Evolutionary conservation across 2,329 filamentous ascomycete species (phyloP).

Genomic region (Diaporthe destruens): DNA sequence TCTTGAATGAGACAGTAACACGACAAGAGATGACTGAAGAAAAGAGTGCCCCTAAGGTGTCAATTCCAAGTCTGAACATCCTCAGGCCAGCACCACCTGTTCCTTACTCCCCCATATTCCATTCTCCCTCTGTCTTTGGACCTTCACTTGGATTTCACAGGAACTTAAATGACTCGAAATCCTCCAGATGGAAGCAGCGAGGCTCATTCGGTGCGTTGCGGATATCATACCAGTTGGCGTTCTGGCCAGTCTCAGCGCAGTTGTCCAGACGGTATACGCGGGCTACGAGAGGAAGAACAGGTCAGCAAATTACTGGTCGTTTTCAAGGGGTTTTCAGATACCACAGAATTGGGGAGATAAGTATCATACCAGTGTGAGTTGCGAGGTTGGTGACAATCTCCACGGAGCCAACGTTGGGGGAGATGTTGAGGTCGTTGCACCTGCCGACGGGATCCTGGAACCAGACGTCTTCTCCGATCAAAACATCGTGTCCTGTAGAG

Average conservation of each 20-base stretch:
- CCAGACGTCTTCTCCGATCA: slow-evolving; percentile 6
- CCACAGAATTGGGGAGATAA: no score
- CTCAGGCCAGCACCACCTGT: background rate
- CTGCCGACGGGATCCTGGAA: background rate
- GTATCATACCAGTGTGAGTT: no score
- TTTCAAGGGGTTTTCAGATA: background rate
- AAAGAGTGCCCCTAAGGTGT: background rate
- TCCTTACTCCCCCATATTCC: background rate
- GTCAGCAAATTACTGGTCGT: background rate
- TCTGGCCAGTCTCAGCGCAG: background rate
- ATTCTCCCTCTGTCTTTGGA: no score
- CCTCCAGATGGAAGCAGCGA: background rate
- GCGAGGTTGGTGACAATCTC: no score
- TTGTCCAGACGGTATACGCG: background rate
- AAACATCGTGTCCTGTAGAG: background rate
- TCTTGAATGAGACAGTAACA: background rate
- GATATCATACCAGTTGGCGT: background rate
- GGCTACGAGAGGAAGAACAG: background rate
- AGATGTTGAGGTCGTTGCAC: background rate
- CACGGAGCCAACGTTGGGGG: no score
- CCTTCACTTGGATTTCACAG: background rate
- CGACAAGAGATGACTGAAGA: background rate
- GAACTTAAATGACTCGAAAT: background rate
- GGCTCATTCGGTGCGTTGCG: background rate
- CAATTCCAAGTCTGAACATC: background rate